phyloP scores from a whole-genome alignment of 1,139 yeast genomes.

The Geotrichum carabidarum region DNA sequence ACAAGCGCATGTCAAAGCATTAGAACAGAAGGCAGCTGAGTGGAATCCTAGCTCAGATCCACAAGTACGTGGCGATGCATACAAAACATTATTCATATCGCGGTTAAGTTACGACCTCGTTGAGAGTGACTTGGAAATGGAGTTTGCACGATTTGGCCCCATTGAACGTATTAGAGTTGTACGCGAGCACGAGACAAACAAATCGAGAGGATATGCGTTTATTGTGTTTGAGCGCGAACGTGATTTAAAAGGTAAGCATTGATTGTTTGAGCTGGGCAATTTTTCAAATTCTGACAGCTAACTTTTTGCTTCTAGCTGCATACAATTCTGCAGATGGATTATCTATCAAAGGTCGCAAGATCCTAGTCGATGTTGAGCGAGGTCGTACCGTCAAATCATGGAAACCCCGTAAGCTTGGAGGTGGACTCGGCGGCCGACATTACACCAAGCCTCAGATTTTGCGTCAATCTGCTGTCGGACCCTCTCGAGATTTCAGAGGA shows the following conservation, averaged over 20 bases:
- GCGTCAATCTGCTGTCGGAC: constrained; percentile 5
- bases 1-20: constrained; percentile 32
- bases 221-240: constrained; percentile 59
- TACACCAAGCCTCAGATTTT: constrained; percentile 35
- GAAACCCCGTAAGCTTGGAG: constrained; percentile 75
- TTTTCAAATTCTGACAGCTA: constrained; percentile 13
- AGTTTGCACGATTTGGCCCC: constrained; percentile 61
- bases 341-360: constrained; percentile 48
- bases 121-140: constrained; percentile 63
- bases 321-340: constrained; percentile 55
- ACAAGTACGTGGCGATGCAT: constrained; percentile 68
- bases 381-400: constrained; percentile 72
- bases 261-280: constrained; percentile 19
- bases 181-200: constrained; percentile 48
- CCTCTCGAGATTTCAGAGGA: constrained; percentile 6
- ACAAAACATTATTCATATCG: constrained; percentile 69
- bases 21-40: constrained; percentile 37
- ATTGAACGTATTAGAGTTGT: constrained; percentile 66
- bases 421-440: constrained; percentile 66
- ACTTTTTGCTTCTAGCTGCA: constrained; percentile 38
- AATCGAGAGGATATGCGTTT: constrained; percentile 81
- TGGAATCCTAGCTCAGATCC: constrained; percentile 57
- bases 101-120: constrained; percentile 61
- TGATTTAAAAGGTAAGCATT: constrained; percentile 45
- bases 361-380: constrained; percentile 77